phyloP scores from a whole-genome alignment of 2,329 filamentous ascomycete species.

The Aspergillus ruber region DNA sequence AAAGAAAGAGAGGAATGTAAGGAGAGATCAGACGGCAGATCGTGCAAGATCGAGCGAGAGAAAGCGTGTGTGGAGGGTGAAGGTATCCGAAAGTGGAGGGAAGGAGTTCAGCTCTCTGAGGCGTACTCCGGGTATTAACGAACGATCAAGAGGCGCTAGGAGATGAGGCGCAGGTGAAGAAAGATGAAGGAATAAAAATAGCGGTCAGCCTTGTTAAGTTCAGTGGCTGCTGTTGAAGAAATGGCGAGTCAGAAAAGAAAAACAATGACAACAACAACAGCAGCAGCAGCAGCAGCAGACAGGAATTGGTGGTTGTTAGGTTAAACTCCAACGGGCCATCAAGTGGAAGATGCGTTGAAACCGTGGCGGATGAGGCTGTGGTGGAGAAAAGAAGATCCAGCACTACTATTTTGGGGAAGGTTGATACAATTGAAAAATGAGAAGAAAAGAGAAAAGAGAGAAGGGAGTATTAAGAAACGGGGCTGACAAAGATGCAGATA shows the following conservation, averaged over 20 bases:
- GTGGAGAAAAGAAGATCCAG: slow-evolving; percentile 1
- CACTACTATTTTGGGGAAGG: not conserved
- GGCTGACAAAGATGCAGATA: too few species aligned
- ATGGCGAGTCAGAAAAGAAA: not conserved
- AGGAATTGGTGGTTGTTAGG: not conserved
- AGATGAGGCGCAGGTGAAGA: slow-evolving; percentile 4
- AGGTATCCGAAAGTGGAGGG: not conserved
- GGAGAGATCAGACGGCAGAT: not conserved
- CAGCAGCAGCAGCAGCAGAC: not conserved
- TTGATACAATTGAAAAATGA: not conserved
- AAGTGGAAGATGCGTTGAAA: slow-evolving; percentile 1
- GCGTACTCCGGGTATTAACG: not conserved
- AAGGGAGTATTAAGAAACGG: not conserved
- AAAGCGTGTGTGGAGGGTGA: slow-evolving; percentile 6
- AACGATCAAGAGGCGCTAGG: slow-evolving; percentile 7
- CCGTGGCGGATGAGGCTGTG: slow-evolving; percentile 2
- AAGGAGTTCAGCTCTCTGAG: slow-evolving; percentile 29
- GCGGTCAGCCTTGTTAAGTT: slow-evolving; percentile 15
- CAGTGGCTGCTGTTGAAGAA: not conserved
- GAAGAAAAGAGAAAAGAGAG: slow-evolving; percentile 1
- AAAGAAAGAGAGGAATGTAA: not conserved
- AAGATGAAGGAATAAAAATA: slow-evolving; percentile 20
- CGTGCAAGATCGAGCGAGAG: slow-evolving; percentile 3
- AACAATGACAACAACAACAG: not conserved
- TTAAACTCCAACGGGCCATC: slow-evolving; percentile 3